Percentiles rank a stretch among this genome's conserved stretches.
phyloP scores from a whole-genome alignment of 2,329 filamentous ascomycete genomes.

The Penicillium sclerotiorum region DNA sequence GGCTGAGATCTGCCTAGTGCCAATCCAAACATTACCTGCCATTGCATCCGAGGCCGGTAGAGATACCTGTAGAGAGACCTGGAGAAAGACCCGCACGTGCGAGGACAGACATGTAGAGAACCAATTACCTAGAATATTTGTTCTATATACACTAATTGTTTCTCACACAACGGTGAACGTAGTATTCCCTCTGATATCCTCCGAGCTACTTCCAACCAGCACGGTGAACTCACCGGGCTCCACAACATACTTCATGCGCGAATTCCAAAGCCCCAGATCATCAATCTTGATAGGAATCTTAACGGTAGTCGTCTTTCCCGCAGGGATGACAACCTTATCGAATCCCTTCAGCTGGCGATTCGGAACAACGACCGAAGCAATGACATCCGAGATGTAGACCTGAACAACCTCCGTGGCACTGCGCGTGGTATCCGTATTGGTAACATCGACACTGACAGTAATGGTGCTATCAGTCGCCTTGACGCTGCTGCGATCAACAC shows the following conservation, averaged over 20 bases:
- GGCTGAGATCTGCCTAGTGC: neutral
- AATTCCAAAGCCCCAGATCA: constrained; percentile 60
- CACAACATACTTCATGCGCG: constrained; percentile 70
- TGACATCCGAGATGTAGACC: constrained; percentile 66
- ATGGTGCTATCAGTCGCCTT: constrained; percentile 56
- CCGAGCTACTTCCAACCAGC: constrained; percentile 58
- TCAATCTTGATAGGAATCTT: constrained; percentile 54
- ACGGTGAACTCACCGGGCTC: constrained; percentile 70
- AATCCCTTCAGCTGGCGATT: constrained; percentile 69
- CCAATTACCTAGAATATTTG: neutral
- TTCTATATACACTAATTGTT: neutral
- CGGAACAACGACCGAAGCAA: constrained; percentile 65
- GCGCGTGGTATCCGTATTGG: constrained; percentile 55
- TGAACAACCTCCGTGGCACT: constrained; percentile 70
- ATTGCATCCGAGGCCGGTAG: neutral
- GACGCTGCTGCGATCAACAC: constrained; percentile 46
- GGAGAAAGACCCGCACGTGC: neutral
- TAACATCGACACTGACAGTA: constrained; percentile 63
- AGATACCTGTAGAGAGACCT: neutral
- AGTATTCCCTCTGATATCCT: constrained; percentile 36
- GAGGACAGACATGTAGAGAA: neutral
- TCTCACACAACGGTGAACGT: constrained; percentile 32
- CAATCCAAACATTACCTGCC: neutral
- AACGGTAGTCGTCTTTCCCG: constrained; percentile 61
- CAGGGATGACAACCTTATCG: constrained; percentile 63